Evolutionary conservation across 1,284 basidiomycete genomes (phyloP).

Genomic region (Athelia sp.): DNA sequence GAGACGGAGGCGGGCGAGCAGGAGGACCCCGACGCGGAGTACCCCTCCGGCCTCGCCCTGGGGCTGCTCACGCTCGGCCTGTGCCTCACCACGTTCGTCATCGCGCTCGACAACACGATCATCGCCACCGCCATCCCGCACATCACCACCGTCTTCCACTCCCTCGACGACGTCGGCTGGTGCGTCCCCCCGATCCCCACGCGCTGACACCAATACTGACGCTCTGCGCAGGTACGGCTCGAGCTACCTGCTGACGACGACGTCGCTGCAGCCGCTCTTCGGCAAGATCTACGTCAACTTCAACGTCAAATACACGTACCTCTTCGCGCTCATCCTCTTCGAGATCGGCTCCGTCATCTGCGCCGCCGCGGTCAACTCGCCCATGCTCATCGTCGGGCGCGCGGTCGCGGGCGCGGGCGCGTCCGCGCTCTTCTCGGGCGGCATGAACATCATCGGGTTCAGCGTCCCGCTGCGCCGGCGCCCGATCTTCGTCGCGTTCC

Average conservation of each 20-base stretch:
- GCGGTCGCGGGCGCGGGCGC: conserved; percentile 43
- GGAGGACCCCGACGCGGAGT: no score
- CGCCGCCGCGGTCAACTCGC: conserved; percentile 34
- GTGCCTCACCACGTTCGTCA: conserved; percentile 16
- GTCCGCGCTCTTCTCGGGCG: conserved; percentile 37
- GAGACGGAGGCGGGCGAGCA: no score
- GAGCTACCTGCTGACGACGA: conserved; percentile 29
- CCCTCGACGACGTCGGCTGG: no score
- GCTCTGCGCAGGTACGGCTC: no score
- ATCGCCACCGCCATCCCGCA: conserved; percentile 32
- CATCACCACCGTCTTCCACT: no score
- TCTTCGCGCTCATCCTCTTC: conserved; percentile 26
- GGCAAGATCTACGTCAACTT: no score
- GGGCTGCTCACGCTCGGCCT: conserved; percentile 14
- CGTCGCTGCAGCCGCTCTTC: conserved; percentile 13
- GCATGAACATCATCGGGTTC: conserved; percentile 31
- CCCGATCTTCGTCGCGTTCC: conserved; percentile 27
- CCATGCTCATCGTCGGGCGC: conserved; percentile 38
- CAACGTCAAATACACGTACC: no score
- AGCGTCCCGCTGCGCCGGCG: conserved; percentile 28
- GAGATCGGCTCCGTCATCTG: no score
- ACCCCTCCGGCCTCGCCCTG: conserved; percentile 13
- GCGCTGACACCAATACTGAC: no score
- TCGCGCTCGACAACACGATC: conserved; percentile 32
- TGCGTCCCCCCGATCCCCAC: no score